These are phyloP conservation scores for Biancaea sappan DNA, from an alignment of 306 rosid genomes.

Conservation along the genomic window DNA sequence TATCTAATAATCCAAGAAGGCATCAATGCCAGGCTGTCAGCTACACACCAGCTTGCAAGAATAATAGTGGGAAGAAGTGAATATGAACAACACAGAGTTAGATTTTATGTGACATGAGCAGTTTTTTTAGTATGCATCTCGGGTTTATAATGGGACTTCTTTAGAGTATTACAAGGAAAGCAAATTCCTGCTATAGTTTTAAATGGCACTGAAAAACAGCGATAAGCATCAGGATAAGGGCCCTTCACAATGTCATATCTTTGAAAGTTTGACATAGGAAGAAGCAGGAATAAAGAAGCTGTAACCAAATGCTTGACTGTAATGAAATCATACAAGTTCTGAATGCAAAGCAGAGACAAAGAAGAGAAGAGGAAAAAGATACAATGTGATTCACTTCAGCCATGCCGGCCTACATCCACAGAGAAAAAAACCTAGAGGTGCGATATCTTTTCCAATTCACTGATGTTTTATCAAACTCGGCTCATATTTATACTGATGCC, in stretches of 20 bases:
- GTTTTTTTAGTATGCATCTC: constrained; percentile 24
- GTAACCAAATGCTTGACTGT: constrained; percentile 7
- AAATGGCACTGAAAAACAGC: constrained; percentile 2
- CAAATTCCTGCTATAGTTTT: constrained; percentile 3
- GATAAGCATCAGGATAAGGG: constrained; percentile 1
- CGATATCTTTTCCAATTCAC: neutral
- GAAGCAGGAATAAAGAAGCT: constrained; percentile 16
- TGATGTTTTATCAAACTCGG: neutral
- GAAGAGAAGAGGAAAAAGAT: neutral
- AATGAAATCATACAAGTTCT: neutral
- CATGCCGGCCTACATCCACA: neutral
- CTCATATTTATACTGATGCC: neutral
- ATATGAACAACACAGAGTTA: constrained; percentile 21
- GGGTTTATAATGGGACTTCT: constrained; percentile 24
- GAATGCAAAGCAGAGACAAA: neutral
- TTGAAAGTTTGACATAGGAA: constrained; percentile 8
- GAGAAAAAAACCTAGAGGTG: neutral
- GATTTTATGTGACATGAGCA: constrained; percentile 5
- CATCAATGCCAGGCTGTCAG: constrained; percentile 15
- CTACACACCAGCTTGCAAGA: constrained; percentile 18
- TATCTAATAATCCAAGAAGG: constrained; percentile 4
- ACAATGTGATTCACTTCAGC: neutral
- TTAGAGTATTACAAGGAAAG: constrained; percentile 6
- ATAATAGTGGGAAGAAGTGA: constrained; percentile 1
- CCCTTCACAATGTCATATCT: constrained; percentile 24